Evolutionary conservation across 192 early-diverging fungal species (phyloP), one percentile per base, ranked within the genome.

Genomic region (Hyaloraphidium curvatum): DNA sequence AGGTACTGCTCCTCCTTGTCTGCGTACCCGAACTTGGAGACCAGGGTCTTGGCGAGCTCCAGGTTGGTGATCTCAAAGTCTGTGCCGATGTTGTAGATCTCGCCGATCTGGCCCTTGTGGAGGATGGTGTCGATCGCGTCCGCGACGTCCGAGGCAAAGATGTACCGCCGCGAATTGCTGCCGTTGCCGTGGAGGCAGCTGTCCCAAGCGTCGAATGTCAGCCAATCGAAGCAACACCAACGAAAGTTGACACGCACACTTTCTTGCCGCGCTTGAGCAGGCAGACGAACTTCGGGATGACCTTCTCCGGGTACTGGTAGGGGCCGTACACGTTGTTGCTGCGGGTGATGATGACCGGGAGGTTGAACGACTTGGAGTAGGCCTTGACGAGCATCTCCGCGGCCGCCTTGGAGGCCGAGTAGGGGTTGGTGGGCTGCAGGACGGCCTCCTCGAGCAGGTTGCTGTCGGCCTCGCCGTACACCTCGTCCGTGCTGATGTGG

Each of bases 391-490:
- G 64, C 50, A 71, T 76, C 60, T 87, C 85, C 4, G 85, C 85
- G 2, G 85, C 85, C 14, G 82, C 85, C 61, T 87, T 87, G n/a
- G 85, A 82, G 1, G 85, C 85, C 2, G 82, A 76, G 56, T 87
- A 87, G 0, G 85, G 85, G 40, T 85, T 87, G 43, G 78, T 75
- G 2, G 85, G 82, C 9, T 75, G 71, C 2, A 84, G 65, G 9
- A 78, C 62, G 0, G 70, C 62, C 33, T 77, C 73, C 56, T 87
- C 85, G 28, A 54, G 61, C 52, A 69, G 70, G 35, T 81, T 71
- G 11, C 43, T 25, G 14, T 71, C 40, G 1, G 76, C 75, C 60
- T 82, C 81, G 1, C 85, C 85, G 54, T 87, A 87, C 1, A 87
- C 85, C 60, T 87, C 85, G 60, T 87, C 85, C 0, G 85, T 87